Conservation (phyloP, 179 eudicot genomes). For the Gypsophila paniculata region DNA sequence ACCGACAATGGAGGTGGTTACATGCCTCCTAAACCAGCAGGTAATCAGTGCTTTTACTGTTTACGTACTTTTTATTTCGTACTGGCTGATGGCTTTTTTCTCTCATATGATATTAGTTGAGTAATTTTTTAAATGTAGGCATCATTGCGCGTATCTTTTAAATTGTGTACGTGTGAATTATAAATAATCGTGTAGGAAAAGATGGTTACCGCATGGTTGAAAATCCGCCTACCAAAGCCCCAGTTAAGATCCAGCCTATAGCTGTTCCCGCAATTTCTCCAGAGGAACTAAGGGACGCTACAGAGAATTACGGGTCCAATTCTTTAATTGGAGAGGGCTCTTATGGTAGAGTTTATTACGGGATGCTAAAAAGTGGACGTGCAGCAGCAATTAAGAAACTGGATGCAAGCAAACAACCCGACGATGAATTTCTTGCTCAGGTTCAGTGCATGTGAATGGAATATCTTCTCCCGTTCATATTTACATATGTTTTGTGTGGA, state of each 20-base stretch:
- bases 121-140: background rate
- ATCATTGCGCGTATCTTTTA: background rate
- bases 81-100: background rate
- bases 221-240: conserved; percentile 35
- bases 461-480: background rate
- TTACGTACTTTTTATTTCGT: background rate
- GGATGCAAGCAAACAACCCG: conserved; percentile 85
- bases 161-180: background rate
- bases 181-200: conserved; percentile 25
- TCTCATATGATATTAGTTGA: background rate
- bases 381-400: conserved; percentile 80
- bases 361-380: conserved; percentile 57
- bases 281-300: conserved; percentile 46
- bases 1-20: conserved; percentile 35
- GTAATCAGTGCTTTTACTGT: conserved; percentile 14
- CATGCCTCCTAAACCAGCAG: conserved; percentile 32
- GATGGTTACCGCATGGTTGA: conserved; percentile 38
- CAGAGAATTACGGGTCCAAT: conserved; percentile 70
- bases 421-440: conserved; percentile 80
- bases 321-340: conserved; percentile 86
- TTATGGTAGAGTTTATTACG: conserved; percentile 83
- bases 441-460: conserved; percentile 23
- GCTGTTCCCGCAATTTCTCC: conserved; percentile 54
- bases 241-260: conserved; percentile 58
- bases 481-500: background rate